Evolutionary conservation across 2,329 filamentous ascomycete genomes (phyloP).

Genomic region (Lecanosticta acicola): DNA sequence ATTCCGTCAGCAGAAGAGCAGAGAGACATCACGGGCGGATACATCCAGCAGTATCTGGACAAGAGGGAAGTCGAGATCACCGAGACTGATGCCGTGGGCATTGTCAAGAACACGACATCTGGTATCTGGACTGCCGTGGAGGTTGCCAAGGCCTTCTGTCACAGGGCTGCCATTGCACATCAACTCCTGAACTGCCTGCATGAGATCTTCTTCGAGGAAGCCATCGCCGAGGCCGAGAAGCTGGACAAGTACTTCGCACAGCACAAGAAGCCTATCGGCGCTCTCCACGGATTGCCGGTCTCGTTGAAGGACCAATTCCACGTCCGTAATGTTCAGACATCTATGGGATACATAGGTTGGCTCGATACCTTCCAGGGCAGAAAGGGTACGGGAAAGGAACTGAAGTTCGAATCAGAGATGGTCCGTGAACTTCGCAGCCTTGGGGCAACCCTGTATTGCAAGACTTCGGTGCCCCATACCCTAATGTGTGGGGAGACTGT

Average conservation of each 20-base stretch:
- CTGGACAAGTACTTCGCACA: constrained; percentile 38
- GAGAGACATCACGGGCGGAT: constrained; percentile 52
- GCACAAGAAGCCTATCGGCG: constrained; percentile 38
- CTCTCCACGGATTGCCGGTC: constrained; percentile 45
- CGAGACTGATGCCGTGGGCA: constrained; percentile 53
- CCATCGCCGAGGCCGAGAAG: constrained; percentile 38
- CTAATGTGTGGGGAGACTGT: constrained; percentile 55
- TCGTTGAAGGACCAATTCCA: constrained; percentile 48
- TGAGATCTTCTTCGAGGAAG: constrained; percentile 46
- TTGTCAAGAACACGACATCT: constrained; percentile 49
- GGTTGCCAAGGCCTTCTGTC: constrained; percentile 53
- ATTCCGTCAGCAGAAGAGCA: constrained; percentile 49
- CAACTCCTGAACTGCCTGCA: constrained; percentile 44
- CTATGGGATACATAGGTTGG: constrained; percentile 60
- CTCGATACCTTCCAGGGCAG: constrained; percentile 56
- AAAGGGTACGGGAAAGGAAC: constrained; percentile 46
- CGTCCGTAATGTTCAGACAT: constrained; percentile 43
- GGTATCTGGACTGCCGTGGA: constrained; percentile 54
- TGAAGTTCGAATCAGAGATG: constrained; percentile 53
- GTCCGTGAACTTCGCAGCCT: constrained; percentile 49
- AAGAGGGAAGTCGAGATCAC: constrained; percentile 55
- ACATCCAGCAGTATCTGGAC: constrained; percentile 52
- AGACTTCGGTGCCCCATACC: constrained; percentile 54
- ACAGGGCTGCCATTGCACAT: constrained; percentile 49
- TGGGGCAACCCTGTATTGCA: constrained; percentile 52